A percentile compares a stretch with the other conserved stretches of the same genome.
Evolutionary conservation across 2,329 filamentous ascomycete genomes (phyloP).

Genomic region (Coleophoma eucalyptorum): DNA sequence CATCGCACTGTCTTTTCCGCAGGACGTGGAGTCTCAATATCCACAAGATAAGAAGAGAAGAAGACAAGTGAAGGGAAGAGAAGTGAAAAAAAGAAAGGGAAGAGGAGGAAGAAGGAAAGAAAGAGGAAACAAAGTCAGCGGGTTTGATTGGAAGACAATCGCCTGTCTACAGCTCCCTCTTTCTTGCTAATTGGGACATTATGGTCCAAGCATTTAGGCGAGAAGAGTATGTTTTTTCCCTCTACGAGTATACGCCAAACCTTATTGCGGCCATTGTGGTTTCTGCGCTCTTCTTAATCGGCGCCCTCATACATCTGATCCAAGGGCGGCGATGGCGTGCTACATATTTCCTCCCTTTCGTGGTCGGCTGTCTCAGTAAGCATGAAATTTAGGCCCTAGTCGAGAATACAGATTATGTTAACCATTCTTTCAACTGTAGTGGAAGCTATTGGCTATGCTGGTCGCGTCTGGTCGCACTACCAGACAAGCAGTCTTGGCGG

Average conservation of each 20-base stretch:
- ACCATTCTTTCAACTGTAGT: conserved; percentile 19
- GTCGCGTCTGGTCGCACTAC: conserved; percentile 16
- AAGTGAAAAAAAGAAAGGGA: too few species aligned
- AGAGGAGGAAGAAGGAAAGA: too few species aligned
- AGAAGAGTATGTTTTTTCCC: not conserved
- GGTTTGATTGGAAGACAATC: too few species aligned
- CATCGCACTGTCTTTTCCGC: too few species aligned
- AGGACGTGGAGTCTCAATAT: too few species aligned
- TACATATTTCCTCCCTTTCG: not conserved
- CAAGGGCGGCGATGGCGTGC: not conserved
- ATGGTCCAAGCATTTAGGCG: not conserved
- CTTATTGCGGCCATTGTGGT: not conserved
- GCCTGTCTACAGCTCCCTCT: too few species aligned
- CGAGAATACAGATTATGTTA: not conserved
- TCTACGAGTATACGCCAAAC: not conserved
- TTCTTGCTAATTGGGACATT: not conserved
- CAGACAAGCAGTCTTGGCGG: conserved; percentile 14
- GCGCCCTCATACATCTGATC: not conserved
- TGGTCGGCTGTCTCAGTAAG: not conserved
- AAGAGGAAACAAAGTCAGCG: too few species aligned
- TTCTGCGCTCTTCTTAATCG: not conserved
- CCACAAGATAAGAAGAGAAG: too few species aligned
- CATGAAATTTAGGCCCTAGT: not conserved
- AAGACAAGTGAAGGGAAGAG: too few species aligned
- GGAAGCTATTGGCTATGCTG: conserved; percentile 29